Percentiles rank a stretch among this genome's conserved stretches.
Evolutionary conservation across 768 basidiomycete genomes (phyloP).

Genomic region (Hericium erinaceus): DNA sequence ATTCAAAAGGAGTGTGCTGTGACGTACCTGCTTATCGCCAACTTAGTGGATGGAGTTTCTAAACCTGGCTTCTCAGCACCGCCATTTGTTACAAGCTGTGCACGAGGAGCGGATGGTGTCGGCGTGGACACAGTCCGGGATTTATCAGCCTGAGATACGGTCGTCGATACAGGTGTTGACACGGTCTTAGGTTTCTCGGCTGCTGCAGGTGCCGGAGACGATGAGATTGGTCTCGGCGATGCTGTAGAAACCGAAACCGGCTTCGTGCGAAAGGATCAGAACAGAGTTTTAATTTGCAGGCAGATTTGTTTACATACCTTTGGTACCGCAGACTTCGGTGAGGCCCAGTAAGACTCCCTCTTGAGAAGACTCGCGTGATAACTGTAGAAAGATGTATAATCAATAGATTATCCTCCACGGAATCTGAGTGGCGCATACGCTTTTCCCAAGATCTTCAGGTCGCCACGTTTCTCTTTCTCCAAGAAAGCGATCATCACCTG

Average conservation of each 20-base stretch:
- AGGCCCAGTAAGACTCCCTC: constrained; percentile 50
- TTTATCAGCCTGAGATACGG: constrained; percentile 9
- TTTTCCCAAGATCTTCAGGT: constrained; percentile 70
- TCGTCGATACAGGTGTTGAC: constrained; percentile 5
- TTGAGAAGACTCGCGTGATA: constrained; percentile 72
- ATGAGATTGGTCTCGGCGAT: constrained; percentile 5
- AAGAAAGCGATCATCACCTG: constrained; percentile 56
- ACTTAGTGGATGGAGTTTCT: constrained; percentile 34
- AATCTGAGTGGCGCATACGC: constrained; percentile 39
- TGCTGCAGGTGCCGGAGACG: neutral
- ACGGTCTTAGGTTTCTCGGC: constrained; percentile 2
- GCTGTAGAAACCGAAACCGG: constrained; percentile 1
- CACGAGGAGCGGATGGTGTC: constrained; percentile 50
- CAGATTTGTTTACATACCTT: constrained; percentile 22
- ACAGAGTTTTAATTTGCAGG: too few relatives aligned
- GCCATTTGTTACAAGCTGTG: constrained; percentile 30
- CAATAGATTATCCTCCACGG: neutral
- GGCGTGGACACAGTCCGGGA: constrained; percentile 23
- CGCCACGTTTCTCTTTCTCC: constrained; percentile 72
- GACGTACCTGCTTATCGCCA: constrained; percentile 58
- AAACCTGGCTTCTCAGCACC: constrained; percentile 24
- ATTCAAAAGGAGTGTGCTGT: neutral
- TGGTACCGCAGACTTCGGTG: constrained; percentile 18
- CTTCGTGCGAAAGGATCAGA: constrained; percentile 1
- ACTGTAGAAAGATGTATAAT: constrained; percentile 24